Base-by-base conservation (phyloP, 768 basidiomycete species). In the Leccinum obscurum region DNA sequence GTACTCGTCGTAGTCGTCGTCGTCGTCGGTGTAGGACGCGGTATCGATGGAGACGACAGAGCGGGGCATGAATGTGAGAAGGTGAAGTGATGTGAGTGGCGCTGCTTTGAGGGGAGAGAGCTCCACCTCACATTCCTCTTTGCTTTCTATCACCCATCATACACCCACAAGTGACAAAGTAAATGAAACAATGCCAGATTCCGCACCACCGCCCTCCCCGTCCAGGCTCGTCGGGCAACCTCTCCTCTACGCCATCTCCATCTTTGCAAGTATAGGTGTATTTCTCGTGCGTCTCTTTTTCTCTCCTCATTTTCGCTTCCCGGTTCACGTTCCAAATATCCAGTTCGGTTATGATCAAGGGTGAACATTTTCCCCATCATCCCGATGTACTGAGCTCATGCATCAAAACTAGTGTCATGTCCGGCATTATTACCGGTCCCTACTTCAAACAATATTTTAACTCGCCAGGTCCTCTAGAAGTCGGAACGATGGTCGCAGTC, bases 401-500 rank as follows among this genome's bases (percentile, higher is more conserved):
- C 20, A 11, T 24, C 39, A 8, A 34, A 26, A 22, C 22, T 69
- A 92, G 92, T 61, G 91, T 93, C 72, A 93, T 93, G 88, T 89
- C 88, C 64, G 94, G 94, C 30, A 87, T 97, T 64, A 95, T 98
- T 74, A 97, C 89, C 28, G 89, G 89, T 0, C 89, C 89, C 22
- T 83, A 92, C 73, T 93, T 93, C 75, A 84, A 80, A 64, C 83
- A 86, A 56, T 95, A 84, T 76, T 95, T 98, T 79, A 77, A 90
- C 61, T 82, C 86, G 20, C 95, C 93, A 17, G 82, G 82, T 15
- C 80, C 89, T 0, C 75, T 89, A 54, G 84, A 89, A 67, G 74
- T 94, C 24, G 95, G 93, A n/a, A 93, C 92, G 20, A 94, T 98
- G 90, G 94, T 97, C 44, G 92, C 95, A n/a, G 88, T 95, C 6